Conservation (phyloP, 179 eudicot genomes). For the Beta lomatogona region DNA sequence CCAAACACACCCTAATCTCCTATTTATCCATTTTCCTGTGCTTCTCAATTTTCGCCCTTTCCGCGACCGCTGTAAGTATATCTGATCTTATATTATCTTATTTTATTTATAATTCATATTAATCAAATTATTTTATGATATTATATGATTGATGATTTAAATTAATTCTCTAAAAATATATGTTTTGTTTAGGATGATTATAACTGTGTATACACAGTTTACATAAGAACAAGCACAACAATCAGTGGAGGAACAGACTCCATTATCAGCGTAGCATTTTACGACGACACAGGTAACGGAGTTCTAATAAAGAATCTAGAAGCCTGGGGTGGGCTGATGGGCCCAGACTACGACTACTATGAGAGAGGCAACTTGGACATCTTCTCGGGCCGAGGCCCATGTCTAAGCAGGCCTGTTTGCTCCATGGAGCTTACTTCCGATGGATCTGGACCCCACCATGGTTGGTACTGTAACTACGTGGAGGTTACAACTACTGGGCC, state of each 20-base stretch:
- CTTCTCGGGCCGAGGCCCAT: conserved; percentile 76
- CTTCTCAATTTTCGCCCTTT: conserved; percentile 1
- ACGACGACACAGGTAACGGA: conserved; percentile 49
- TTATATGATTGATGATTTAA: background rate
- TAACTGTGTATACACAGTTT: conserved; percentile 71
- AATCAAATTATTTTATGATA: too few species aligned
- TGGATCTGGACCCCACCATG: conserved; percentile 60
- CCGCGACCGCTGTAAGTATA: conserved; percentile 15
- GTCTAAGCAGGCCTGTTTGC: conserved; percentile 61
- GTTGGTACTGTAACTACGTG: conserved; percentile 91
- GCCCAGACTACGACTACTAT: conserved; percentile 59
- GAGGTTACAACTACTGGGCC: conserved; percentile 82
- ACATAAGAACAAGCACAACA: conserved; percentile 64
- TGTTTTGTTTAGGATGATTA: background rate
- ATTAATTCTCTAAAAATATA: too few species aligned
- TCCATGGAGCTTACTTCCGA: conserved; percentile 65
- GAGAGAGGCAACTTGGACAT: conserved; percentile 82
- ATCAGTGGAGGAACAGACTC: conserved; percentile 71
- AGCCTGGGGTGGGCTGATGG: conserved; percentile 53
- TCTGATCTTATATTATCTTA: background rate
- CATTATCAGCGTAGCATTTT: conserved; percentile 49
- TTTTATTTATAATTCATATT: background rate
- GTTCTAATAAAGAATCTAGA: conserved; percentile 46
- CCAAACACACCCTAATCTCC: conserved; percentile 10
- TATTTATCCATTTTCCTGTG: conserved; percentile 9